phyloP scores from a whole-genome alignment of 352 stramenopile genomes.

The Pythium dissotocum region DNA sequence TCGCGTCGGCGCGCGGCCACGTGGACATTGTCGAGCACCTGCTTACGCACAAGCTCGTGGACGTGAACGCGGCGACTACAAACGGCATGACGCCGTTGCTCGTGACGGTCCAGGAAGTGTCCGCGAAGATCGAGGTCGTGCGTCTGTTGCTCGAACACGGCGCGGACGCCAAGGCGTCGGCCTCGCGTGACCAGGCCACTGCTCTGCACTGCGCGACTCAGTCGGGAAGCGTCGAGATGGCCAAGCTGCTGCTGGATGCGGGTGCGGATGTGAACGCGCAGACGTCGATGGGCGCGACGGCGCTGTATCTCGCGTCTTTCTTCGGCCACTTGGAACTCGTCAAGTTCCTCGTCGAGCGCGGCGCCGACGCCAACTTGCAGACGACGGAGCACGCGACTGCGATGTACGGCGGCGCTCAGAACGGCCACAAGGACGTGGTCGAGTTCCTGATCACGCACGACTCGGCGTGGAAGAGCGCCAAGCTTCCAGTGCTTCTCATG shows the following conservation, averaged over 20 bases:
- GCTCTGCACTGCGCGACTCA: constrained; percentile 30
- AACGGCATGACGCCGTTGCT: constrained; percentile 32
- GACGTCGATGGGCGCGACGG: constrained; percentile 26
- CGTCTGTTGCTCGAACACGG: constrained; percentile 23
- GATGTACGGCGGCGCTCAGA: constrained; percentile 26
- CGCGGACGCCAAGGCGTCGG: constrained; percentile 12
- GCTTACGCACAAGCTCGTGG: constrained; percentile 22
- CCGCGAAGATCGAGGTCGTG: constrained; percentile 18
- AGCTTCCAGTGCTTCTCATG: constrained; percentile 30
- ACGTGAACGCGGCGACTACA: constrained; percentile 24
- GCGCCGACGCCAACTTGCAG: constrained; percentile 29
- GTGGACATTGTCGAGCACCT: constrained; percentile 20
- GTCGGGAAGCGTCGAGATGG: constrained; percentile 19
- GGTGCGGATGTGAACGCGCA: constrained; percentile 30
- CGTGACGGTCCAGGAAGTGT: constrained; percentile 23
- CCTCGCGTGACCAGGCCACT: constrained; percentile 24
- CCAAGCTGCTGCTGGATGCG: constrained; percentile 21
- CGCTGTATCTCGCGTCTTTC: constrained; percentile 29
- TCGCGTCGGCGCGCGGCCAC: constrained; percentile 20
- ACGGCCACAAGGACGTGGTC: constrained; percentile 28
- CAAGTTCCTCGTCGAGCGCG: constrained; percentile 20
- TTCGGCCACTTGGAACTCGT: constrained; percentile 28
- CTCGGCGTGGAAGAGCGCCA: constrained; percentile 24
- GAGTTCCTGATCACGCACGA: constrained; percentile 26
- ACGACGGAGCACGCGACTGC: constrained; percentile 26